A percentile compares a stretch with the other conserved stretches of the same genome.
These are phyloP conservation scores for Mycosphaerelloides madeirae DNA, from an alignment of 2,329 filamentous ascomycete genomes.

Conservation along the genomic window DNA sequence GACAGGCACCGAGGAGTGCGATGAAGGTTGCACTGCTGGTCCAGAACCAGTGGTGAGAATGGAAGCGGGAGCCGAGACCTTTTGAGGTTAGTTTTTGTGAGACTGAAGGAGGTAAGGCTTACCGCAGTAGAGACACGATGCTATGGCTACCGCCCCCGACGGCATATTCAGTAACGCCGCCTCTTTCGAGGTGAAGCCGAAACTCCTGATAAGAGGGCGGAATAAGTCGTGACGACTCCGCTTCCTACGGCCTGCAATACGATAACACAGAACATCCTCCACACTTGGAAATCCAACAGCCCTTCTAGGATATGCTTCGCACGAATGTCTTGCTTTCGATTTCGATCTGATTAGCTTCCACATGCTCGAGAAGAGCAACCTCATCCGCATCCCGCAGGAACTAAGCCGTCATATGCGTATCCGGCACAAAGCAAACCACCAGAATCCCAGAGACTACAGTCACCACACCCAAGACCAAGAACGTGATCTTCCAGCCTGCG, in stretches of 20 bases:
- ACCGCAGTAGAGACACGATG: too few species aligned
- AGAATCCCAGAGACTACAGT: slow-evolving; percentile 14
- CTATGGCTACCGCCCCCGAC: background rate
- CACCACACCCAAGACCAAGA: slow-evolving; percentile 17
- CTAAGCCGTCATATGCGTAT: slow-evolving; percentile 63
- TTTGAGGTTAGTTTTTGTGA: too few species aligned
- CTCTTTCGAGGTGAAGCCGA: slow-evolving; percentile 24
- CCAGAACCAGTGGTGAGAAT: background rate
- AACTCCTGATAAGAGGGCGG: slow-evolving; percentile 39
- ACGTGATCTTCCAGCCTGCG: slow-evolving; percentile 22
- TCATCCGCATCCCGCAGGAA: slow-evolving; percentile 56
- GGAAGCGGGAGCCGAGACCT: background rate
- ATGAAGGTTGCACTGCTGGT: background rate
- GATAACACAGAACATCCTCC: slow-evolving; percentile 36
- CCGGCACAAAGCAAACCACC: slow-evolving; percentile 29
- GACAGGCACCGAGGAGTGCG: background rate
- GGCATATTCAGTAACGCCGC: slow-evolving; percentile 47
- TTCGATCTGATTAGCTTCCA: slow-evolving; percentile 40
- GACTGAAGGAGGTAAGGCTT: too few species aligned
- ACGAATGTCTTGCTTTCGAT: slow-evolving; percentile 43
- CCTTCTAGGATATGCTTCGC: slow-evolving; percentile 49
- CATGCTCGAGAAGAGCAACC: slow-evolving; percentile 43
- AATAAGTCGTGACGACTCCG: slow-evolving; percentile 54
- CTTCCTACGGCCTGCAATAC: slow-evolving; percentile 30
- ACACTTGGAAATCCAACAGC: slow-evolving; percentile 57